A percentile compares a stretch with the other conserved stretches of the same genome.
phyloP scores from a whole-genome alignment of 1,284 basidiomycete species.

The Cryptococcus amylolentus region DNA sequence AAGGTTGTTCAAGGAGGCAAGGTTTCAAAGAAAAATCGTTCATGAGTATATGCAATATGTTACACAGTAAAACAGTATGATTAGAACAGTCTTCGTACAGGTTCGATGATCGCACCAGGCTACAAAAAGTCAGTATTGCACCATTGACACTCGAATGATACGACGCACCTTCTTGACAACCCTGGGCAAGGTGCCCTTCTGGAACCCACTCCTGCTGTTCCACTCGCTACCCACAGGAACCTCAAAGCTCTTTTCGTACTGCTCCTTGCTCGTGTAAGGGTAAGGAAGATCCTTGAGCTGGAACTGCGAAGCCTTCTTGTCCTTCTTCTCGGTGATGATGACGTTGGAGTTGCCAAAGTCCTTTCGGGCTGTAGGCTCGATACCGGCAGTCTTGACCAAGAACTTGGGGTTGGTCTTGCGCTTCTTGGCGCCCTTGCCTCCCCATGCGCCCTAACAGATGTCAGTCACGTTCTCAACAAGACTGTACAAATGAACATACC shows the following conservation, averaged over 20 bases:
- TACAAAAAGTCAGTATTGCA: constrained; percentile 32
- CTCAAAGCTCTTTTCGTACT: constrained; percentile 80
- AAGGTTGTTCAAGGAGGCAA: too few relatives aligned
- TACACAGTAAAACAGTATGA: too few relatives aligned
- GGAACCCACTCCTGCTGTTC: constrained; percentile 87
- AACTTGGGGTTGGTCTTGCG: constrained; percentile 55
- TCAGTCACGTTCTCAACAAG: background rate
- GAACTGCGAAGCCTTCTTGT: constrained; percentile 89
- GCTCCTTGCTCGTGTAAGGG: constrained; percentile 85
- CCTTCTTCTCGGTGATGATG: constrained; percentile 89
- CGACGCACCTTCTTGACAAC: constrained; percentile 73
- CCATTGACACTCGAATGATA: background rate
- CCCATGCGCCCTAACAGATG: constrained; percentile 76
- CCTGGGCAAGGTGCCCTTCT: constrained; percentile 74
- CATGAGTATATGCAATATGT: too few relatives aligned
- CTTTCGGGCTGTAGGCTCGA: constrained; percentile 71
- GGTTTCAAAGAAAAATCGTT: too few relatives aligned
- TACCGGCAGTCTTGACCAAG: constrained; percentile 75
- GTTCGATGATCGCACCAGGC: constrained; percentile 74
- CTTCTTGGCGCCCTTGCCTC: constrained; percentile 63
- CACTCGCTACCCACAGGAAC: constrained; percentile 84
- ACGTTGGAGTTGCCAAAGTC: constrained; percentile 81
- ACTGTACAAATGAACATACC: constrained; percentile 56
- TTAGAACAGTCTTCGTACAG: constrained; percentile 61
- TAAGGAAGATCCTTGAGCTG: constrained; percentile 84